Base-by-base conservation (phyloP, 2,329 filamentous ascomycete genomes). In the Clarireedia paspali region DNA sequence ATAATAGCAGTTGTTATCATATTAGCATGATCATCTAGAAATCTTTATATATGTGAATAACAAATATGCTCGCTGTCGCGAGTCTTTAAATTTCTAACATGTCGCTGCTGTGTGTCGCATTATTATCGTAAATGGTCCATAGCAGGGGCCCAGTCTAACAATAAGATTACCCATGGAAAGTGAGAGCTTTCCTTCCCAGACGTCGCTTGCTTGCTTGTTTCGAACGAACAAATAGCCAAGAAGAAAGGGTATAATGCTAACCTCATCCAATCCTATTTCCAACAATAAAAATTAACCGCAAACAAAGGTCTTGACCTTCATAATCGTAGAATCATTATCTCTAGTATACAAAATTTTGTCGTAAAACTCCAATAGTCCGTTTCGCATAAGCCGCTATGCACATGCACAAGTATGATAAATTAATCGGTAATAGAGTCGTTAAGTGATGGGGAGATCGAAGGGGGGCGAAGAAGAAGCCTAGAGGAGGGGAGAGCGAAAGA, bases 231-330 rank as follows among this genome's bases (percentile, higher is more conserved):
- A 45, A 10, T 45, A 26, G 42, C 42, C 23, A 24, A 45, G 39
- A 55, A 55, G 46, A 55, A 55, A 54, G 53, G 53, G 53, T 55
- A 55, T 55, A 55, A 55, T 55, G 53, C 53, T 55, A 55, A 55
- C 24, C 45, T 42, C 36, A 42, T 12, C 26, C 26, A n/a, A 12
- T 36, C 44, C 30, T 34, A 27, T 45, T 26, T 30, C 39, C 10
- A 53, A 44, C 15, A 24, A 12, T 15, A 55, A 20, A 44, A 47
- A 39, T 42, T 36, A 44, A 53, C 27, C 34, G 39, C 39, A 42
- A 42, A 20, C 39, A 42, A 45, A 45, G 42, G 39, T 42, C 39
- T 42, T 20, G 39, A 20, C 9, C 39, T 12, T 45, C 42, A 45
- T 45, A 45, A 45, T 45, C 42, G 42, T 45, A 45, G 42, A 45